Evolutionary conservation across 2,329 filamentous ascomycete genomes (phyloP).

Genomic region (Aureobasidium sp.): DNA sequence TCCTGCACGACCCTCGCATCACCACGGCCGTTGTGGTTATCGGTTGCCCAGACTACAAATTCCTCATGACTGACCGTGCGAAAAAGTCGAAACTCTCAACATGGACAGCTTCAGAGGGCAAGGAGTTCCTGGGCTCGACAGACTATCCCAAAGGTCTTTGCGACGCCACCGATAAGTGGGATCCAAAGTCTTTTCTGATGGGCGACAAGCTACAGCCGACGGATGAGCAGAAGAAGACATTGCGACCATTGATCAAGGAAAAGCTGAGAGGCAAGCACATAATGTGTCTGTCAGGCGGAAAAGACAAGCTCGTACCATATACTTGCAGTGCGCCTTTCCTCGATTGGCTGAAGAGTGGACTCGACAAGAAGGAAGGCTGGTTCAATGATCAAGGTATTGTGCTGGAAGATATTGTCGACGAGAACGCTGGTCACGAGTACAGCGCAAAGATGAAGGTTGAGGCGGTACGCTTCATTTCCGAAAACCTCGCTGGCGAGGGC

Average conservation of each 20-base stretch:
- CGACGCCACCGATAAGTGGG: constrained; percentile 54
- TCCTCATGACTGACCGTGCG: constrained; percentile 75
- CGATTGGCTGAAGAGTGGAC: constrained; percentile 51
- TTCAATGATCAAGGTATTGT: constrained; percentile 49
- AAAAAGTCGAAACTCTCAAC: constrained; percentile 58
- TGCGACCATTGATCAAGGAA: constrained; percentile 29
- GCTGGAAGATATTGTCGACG: constrained; percentile 61
- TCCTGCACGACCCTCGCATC: constrained; percentile 72
- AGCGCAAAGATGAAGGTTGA: constrained; percentile 59
- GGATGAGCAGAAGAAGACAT: constrained; percentile 37
- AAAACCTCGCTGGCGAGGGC: constrained; percentile 28
- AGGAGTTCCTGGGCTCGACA: constrained; percentile 63
- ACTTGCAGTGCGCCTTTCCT: constrained; percentile 53
- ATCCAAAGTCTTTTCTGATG: constrained; percentile 71
- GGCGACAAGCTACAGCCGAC: constrained; percentile 33
- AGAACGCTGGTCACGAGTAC: constrained; percentile 63
- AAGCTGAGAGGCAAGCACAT: constrained; percentile 53
- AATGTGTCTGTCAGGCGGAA: constrained; percentile 57
- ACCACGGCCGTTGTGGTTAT: constrained; percentile 73
- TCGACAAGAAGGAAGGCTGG: constrained; percentile 37
- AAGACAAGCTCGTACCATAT: constrained; percentile 68
- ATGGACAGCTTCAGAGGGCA: constrained; percentile 51
- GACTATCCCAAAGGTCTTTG: constrained; percentile 70
- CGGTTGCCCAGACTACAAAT: constrained; percentile 80
- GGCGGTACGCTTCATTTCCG: constrained; percentile 55